These are phyloP conservation scores for Agrocybe chaxingu DNA, from an alignment of 768 basidiomycete species.

Conservation along the genomic window DNA sequence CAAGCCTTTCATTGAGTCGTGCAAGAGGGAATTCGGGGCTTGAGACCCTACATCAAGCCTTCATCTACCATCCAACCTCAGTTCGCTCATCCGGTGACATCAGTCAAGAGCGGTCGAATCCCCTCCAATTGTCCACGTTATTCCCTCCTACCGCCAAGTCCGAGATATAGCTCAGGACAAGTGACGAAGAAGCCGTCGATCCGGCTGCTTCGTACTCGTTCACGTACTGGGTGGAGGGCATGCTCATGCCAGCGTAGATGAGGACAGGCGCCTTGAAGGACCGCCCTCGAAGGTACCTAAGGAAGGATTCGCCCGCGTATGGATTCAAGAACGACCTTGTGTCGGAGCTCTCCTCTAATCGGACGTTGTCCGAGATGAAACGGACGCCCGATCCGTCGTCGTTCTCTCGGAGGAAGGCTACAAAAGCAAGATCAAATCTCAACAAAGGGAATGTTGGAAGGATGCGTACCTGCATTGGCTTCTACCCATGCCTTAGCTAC, in stretches of 20 bases:
- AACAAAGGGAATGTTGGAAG: neutral
- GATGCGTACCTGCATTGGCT: constrained; percentile 18
- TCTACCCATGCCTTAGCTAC: constrained; percentile 25
- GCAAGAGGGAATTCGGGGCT: no score
- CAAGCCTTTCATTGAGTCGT: no score
- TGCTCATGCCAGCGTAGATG: constrained; percentile 18
- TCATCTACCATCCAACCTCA: no score
- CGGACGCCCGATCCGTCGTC: constrained; percentile 17
- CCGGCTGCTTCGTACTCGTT: constrained; percentile 14
- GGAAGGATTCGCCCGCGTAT: constrained; percentile 19
- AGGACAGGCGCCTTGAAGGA: constrained; percentile 19
- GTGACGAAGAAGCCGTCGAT: constrained; percentile 11
- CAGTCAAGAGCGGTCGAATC: no score
- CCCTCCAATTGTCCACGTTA: no score
- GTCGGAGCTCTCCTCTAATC: constrained; percentile 12
- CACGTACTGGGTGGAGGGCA: constrained; percentile 22
- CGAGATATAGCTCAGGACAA: constrained; percentile 10
- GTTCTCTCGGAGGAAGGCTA: constrained; percentile 19
- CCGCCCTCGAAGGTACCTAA: constrained; percentile 21
- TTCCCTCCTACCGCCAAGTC: constrained; percentile 1
- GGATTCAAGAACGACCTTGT: constrained; percentile 12
- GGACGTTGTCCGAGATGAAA: constrained; percentile 26
- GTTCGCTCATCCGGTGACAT: no score
- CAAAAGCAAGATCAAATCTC: neutral
- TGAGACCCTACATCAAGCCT: no score